Percentiles rank a stretch among this genome's conserved stretches.
Evolutionary conservation across 139 green algal genomes (phyloP).

Genomic region (Tetratostichococcus sp.): DNA sequence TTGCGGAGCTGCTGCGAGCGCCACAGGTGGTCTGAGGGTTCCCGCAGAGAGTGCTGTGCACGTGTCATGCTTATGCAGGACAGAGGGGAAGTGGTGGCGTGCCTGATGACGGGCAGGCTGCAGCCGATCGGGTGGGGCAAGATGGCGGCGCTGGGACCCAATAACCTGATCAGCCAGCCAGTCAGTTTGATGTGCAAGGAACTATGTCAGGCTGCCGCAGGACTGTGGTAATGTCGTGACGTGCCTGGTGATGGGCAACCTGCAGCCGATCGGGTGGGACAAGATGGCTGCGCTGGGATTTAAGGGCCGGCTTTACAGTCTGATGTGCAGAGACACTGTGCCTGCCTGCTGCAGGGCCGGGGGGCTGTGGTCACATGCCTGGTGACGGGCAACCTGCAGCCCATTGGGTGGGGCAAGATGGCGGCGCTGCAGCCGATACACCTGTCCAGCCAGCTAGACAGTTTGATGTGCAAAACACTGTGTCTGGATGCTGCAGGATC

Average conservation of each 20-base stretch:
- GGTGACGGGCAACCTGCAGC: conserved; percentile 90
- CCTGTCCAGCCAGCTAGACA: conserved; percentile 70
- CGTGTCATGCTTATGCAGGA: too few species aligned
- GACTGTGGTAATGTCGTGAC: conserved; percentile 34
- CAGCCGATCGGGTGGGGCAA: too few species aligned
- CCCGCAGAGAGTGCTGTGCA: too few species aligned
- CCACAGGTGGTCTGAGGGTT: too few species aligned
- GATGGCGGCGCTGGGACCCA: too few species aligned
- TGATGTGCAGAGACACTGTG: too few species aligned
- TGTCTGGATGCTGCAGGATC: not conserved
- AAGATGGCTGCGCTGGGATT: conserved; percentile 81
- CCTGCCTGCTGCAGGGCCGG: too few species aligned
- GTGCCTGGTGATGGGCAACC: conserved; percentile 89
- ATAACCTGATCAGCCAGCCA: too few species aligned
- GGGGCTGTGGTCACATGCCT: conserved; percentile 57
- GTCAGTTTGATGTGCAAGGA: too few species aligned
- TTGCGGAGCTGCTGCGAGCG: too few species aligned
- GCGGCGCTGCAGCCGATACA: conserved; percentile 60
- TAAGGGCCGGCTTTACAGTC: conserved; percentile 71
- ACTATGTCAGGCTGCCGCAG: not conserved
- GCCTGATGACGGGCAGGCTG: conserved; percentile 87
- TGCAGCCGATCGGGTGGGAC: conserved; percentile 83
- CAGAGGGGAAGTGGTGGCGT: conserved; percentile 31
- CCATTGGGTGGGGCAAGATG: conserved; percentile 87
- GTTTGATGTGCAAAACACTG: too few species aligned